These are phyloP conservation scores for Pyrenula aspistea DNA, from an alignment of 495 filamentous ascomycete genomes.

Conservation along the genomic window DNA sequence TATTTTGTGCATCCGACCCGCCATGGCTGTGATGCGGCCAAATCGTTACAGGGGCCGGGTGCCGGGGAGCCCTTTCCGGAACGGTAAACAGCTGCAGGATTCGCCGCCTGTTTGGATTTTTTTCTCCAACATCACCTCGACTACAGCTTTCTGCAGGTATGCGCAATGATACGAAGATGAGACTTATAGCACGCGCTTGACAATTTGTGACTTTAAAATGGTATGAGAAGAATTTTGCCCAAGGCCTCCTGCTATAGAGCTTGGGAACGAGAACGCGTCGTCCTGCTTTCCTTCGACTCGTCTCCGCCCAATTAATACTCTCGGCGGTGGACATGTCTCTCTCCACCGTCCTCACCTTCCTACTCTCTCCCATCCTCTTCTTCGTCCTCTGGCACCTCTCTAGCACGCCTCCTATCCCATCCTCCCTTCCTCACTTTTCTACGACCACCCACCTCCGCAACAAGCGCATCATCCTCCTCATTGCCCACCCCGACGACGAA, in stretches of 20 bases:
- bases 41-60: background rate
- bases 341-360: background rate
- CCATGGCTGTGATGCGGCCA: background rate
- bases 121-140: no score
- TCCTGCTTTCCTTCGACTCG: no score
- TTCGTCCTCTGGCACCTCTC: constrained; percentile 32
- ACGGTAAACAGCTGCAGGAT: background rate
- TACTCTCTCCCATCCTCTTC: constrained; percentile 17
- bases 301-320: no score
- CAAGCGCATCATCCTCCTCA: constrained; percentile 79
- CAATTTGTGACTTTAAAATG: no score
- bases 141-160: no score
- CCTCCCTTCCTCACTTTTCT: constrained; percentile 54
- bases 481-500: constrained; percentile 96
- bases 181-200: no score
- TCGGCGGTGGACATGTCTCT: no score
- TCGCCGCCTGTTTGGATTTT: no score
- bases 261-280: no score
- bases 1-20: background rate
- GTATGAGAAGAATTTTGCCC: no score
- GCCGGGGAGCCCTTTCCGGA: background rate
- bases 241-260: no score
- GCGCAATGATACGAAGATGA: no score
- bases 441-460: constrained; percentile 37
- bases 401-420: constrained; percentile 45